Conservation (phyloP, 2,329 filamentous ascomycete genomes). For the Chrysosporium keratinophilum region DNA sequence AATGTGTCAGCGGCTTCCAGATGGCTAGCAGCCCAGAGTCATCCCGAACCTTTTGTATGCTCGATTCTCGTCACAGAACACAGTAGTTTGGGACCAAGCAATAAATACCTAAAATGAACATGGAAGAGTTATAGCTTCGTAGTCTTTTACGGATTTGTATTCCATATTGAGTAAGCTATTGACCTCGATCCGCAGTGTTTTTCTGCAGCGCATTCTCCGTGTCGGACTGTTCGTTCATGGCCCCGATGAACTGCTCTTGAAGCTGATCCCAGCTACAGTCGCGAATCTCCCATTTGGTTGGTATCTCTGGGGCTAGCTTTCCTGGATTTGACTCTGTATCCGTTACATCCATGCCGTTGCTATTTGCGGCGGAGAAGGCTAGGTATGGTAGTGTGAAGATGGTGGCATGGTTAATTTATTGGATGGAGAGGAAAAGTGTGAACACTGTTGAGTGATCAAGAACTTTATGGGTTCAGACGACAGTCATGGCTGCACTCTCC, state of each 20-base stretch:
- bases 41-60: constrained; percentile 58
- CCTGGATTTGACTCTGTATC: not conserved
- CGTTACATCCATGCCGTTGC: not conserved
- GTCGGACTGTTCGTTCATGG: constrained; percentile 51
- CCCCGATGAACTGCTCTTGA: constrained; percentile 55
- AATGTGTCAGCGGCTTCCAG: not conserved
- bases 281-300: constrained; percentile 29
- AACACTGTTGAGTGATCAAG: no score
- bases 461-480: no score
- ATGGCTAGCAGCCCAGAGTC: not conserved
- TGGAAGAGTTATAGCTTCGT: not conserved
- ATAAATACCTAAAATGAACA: constrained; percentile 55
- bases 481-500: no score
- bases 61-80: constrained; percentile 62
- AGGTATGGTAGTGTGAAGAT: not conserved
- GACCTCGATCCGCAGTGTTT: constrained; percentile 52
- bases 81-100: constrained; percentile 64
- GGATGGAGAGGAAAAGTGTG: no score
- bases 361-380: not conserved
- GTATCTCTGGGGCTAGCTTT: not conserved
- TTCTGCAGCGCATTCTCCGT: constrained; percentile 56
- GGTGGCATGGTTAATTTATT: constrained; percentile 3
- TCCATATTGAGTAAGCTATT: no score
- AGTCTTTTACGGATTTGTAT: not conserved
- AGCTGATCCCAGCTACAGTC: constrained; percentile 71